Evolutionary conservation across 2,329 filamentous ascomycete genomes (phyloP).

Genomic region (Fusarium sp.): DNA sequence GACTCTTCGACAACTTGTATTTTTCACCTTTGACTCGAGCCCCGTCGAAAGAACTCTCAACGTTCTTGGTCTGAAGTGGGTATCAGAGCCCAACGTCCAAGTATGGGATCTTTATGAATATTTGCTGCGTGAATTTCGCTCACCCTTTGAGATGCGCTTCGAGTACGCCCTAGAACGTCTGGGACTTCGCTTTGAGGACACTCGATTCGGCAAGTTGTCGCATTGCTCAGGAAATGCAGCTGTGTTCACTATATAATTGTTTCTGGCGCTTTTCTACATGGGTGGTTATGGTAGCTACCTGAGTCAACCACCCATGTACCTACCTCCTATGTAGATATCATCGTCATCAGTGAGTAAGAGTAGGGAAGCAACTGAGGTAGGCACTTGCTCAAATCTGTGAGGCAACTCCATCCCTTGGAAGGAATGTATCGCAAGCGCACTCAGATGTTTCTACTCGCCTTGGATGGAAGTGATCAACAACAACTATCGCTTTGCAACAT

Average conservation of each 20-base stretch:
- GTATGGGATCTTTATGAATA: conserved; percentile 27
- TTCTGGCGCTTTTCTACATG: conserved; percentile 33
- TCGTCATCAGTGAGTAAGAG: too few species aligned
- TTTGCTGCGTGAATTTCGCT: conserved; percentile 16
- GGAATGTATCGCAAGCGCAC: too few species aligned
- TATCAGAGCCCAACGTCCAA: conserved; percentile 4
- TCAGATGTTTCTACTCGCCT: too few species aligned
- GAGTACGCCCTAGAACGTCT: conserved; percentile 35
- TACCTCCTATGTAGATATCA: too few species aligned
- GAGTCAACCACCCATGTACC: too few species aligned
- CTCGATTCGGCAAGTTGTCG: conserved; percentile 33
- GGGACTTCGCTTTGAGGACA: conserved; percentile 36
- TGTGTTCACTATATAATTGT: conserved; percentile 29
- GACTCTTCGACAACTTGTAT: conserved; percentile 20
- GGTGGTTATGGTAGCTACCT: background rate
- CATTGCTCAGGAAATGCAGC: conserved; percentile 31
- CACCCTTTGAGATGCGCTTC: conserved; percentile 12
- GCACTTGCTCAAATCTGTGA: too few species aligned
- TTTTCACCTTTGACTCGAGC: conserved; percentile 24
- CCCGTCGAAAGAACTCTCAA: conserved; percentile 2
- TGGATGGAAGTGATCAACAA: too few species aligned
- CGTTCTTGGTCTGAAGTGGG: conserved; percentile 20
- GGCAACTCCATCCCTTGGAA: too few species aligned
- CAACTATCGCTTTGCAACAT: too few species aligned
- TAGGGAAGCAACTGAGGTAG: too few species aligned